phyloP scores from a whole-genome alignment of 208 protist species.

The Tritrichomonas foetus region DNA sequence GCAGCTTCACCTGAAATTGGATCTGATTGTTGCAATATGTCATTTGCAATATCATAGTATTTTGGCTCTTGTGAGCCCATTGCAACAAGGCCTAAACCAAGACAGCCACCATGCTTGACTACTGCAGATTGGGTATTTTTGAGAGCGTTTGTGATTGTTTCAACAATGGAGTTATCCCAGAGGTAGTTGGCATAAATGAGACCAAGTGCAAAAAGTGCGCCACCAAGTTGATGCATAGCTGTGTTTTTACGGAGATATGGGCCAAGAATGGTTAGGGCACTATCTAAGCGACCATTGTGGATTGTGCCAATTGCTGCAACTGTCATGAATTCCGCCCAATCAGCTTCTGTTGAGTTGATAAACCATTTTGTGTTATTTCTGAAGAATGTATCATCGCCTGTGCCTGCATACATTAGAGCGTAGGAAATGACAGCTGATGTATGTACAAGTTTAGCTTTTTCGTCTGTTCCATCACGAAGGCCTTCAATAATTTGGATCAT shows the following conservation, averaged over 20 bases:
- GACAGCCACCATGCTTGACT: background rate
- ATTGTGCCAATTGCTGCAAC: background rate
- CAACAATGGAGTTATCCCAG: background rate
- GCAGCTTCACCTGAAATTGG: background rate
- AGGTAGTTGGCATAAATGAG: background rate
- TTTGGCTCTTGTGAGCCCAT: background rate
- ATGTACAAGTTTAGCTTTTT: background rate
- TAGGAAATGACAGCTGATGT: background rate
- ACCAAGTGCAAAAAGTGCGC: background rate
- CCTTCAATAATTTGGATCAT: background rate
- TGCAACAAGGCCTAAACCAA: background rate
- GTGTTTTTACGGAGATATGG: background rate
- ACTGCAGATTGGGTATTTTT: background rate
- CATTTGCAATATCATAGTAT: background rate
- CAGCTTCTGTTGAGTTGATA: background rate
- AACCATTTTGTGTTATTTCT: background rate
- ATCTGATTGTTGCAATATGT: background rate
- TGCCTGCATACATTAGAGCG: background rate
- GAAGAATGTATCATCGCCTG: background rate
- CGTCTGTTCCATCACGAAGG: background rate
- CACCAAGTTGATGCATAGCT: background rate
- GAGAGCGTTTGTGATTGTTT: background rate
- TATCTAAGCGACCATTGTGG: background rate
- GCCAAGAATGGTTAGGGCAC: background rate
- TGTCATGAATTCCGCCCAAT: background rate